Evolutionary conservation across 768 basidiomycete genomes (phyloP), one percentile per base, ranked within the genome.

Genomic region (Boletus sp.): DNA sequence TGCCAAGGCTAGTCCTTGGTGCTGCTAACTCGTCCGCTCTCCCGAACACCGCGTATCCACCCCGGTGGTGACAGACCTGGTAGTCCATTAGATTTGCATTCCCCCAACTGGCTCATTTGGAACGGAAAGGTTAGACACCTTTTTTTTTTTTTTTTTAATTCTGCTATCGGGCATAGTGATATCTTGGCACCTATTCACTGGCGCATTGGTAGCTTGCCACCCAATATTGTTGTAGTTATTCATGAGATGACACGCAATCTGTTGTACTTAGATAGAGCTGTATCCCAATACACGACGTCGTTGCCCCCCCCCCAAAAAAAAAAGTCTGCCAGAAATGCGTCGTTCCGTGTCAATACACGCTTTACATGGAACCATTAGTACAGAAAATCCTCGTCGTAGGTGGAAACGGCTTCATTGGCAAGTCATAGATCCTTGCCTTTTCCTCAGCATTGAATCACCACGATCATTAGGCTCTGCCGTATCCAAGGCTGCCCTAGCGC

Each of bases 361-460:
- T 56, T 38, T 32, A 6, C 14, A 68, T 68, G 67, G n/a, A 51
- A 50, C 50, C 58, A 38, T n/a, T 77, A 23, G 52, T 77, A 49
- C 80, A 76, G 50, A 87, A 78, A 64, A 79, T 98, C 35, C 83
- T 98, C n/a, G 93, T 99, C 39, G 82, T 98, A 2, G 97, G 97
- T n/a, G 97, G 97, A 42, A 97, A 97, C 75, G 97, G 97, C 6
- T 98, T 97, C 76, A 84, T 99, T 64, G 96, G 95, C 90, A 59
- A 56, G 74, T 55, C 11, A n/a, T 21, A 0, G 15, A 34, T 21
- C 27, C 25, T 54, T 49, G 41, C 30, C 23, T 27, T 21, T 27
- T 27, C 27, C 56, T 19, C 17, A 15, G 33, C 53, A 32, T 29
- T 34, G 25, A 54, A n/a, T 55, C 35, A 58, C 39, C 45, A 33